Conservation (phyloP, 352 stramenopile genomes). For the Phytophthora crassamura region DNA sequence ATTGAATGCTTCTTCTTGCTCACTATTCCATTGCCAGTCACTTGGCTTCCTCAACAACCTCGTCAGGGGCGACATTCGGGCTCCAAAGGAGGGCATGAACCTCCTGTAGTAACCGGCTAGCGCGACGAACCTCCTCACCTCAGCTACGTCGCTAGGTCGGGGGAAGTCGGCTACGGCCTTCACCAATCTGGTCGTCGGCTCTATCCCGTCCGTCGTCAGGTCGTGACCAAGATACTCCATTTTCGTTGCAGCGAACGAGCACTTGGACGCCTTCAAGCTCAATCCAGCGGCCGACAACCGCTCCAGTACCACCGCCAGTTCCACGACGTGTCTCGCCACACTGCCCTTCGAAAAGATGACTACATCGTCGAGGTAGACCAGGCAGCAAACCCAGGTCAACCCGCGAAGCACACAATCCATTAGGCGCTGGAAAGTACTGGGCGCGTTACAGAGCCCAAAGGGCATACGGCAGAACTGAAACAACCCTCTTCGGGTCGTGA, state of each 20-base stretch:
- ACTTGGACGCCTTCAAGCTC: background rate
- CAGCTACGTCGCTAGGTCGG: slow-evolving; percentile 1
- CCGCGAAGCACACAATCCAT: slow-evolving; percentile 33
- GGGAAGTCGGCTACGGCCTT: background rate
- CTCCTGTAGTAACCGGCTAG: too few species aligned
- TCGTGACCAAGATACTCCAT: slow-evolving; percentile 35
- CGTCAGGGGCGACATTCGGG: too few species aligned
- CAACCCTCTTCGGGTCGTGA: slow-evolving; percentile 12
- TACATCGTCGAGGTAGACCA: slow-evolving; percentile 34
- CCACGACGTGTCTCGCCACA: slow-evolving; percentile 15
- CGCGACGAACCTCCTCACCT: slow-evolving; percentile 19
- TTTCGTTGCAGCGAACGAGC: slow-evolving; percentile 2
- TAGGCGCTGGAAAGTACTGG: slow-evolving; percentile 16
- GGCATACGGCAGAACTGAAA: slow-evolving; percentile 24
- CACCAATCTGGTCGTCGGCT: slow-evolving; percentile 4
- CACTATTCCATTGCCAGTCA: too few species aligned
- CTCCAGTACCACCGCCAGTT: slow-evolving; percentile 23
- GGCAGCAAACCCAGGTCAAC: slow-evolving; percentile 24
- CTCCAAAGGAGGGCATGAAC: too few species aligned
- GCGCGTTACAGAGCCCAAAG: slow-evolving; percentile 20
- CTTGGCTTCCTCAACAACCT: too few species aligned
- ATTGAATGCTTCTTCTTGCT: too few species aligned
- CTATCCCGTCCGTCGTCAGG: background rate
- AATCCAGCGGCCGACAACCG: slow-evolving; percentile 4
- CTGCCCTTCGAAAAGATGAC: slow-evolving; percentile 23